phyloP scores from a whole-genome alignment of 768 basidiomycete species.

The Lactarius sp. region DNA sequence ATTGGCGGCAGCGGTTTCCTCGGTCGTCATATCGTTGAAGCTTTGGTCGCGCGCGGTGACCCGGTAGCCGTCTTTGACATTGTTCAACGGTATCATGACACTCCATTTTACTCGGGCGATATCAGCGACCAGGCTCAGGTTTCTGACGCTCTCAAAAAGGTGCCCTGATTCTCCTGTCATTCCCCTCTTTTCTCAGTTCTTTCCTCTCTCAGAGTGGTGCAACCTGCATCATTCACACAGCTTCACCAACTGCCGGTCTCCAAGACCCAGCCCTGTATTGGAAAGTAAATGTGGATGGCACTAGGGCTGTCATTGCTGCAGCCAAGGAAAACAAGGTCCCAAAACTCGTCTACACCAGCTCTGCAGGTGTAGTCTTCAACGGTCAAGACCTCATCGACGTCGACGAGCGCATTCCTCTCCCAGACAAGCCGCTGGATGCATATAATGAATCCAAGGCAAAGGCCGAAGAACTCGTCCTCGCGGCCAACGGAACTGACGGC shows the following conservation, averaged over 20 bases:
- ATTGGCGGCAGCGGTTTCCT: slow-evolving; percentile 93
- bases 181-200: neutral
- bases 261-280: slow-evolving; percentile 70
- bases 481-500: slow-evolving; percentile 80
- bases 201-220: slow-evolving; percentile 54
- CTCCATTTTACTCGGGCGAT: slow-evolving; percentile 86
- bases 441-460: slow-evolving; percentile 94
- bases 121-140: slow-evolving; percentile 76
- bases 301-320: slow-evolving; percentile 77
- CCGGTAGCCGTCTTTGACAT: slow-evolving; percentile 85
- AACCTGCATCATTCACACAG: slow-evolving; percentile 94
- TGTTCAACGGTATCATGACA: slow-evolving; percentile 84
- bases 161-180: slow-evolving; percentile 32
- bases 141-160: slow-evolving; percentile 66
- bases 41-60: slow-evolving; percentile 73
- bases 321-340: slow-evolving; percentile 65
- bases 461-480: slow-evolving; percentile 78
- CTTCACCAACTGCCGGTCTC: slow-evolving; percentile 70
- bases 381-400: slow-evolving; percentile 75
- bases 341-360: slow-evolving; percentile 93
- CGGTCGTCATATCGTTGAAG: slow-evolving; percentile 86
- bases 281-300: slow-evolving; percentile 94
- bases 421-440: slow-evolving; percentile 72
- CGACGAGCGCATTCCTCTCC: slow-evolving; percentile 81
- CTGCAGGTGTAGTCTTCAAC: slow-evolving; percentile 86